A percentile compares a stretch with the other conserved stretches of the same genome.
phyloP scores from a whole-genome alignment of 192 early-diverging fungal species.

The Chytriomyces sp. region DNA sequence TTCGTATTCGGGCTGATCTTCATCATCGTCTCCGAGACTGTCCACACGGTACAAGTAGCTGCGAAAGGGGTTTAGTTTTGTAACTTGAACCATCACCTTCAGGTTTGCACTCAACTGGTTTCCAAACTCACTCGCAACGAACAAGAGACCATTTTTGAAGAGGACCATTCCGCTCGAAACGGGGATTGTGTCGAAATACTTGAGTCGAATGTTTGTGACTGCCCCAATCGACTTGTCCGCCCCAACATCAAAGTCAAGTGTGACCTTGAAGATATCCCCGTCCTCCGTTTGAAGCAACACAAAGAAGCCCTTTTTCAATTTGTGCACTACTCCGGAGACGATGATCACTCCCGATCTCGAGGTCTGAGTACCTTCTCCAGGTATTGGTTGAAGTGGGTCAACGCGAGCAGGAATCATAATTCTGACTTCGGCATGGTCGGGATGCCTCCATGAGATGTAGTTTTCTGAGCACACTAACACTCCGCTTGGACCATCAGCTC shows the following conservation, averaged over 20 bases:
- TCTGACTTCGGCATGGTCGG: conserved; percentile 62
- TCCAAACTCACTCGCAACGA: conserved; percentile 89
- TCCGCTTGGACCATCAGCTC: conserved; percentile 92
- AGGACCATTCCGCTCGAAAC: conserved; percentile 78
- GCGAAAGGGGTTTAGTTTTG: neutral
- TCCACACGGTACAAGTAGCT: conserved; percentile 92
- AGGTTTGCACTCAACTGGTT: conserved; percentile 70
- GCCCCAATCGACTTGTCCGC: conserved; percentile 56
- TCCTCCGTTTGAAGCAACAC: conserved; percentile 88
- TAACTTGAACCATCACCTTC: neutral
- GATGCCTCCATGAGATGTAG: conserved; percentile 85
- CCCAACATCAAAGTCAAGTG: conserved; percentile 75
- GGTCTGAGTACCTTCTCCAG: conserved; percentile 41
- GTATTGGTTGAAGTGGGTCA: conserved; percentile 59
- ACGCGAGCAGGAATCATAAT: conserved; percentile 84
- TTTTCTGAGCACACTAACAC: conserved; percentile 95
- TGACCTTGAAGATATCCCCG: conserved; percentile 94
- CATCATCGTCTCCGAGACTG: conserved; percentile 88
- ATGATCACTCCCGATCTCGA: conserved; percentile 73
- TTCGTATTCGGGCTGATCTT: conserved; percentile 78
- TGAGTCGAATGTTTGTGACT: conserved; percentile 74
- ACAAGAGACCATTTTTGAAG: conserved; percentile 92
- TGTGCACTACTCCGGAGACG: conserved; percentile 84
- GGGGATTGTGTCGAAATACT: conserved; percentile 96
- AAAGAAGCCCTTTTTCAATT: conserved; percentile 90